Evolutionary conservation across 495 filamentous ascomycete genomes (phyloP), one percentile per base, ranked within the genome.

Genomic region (Sporormia fimetaria): DNA sequence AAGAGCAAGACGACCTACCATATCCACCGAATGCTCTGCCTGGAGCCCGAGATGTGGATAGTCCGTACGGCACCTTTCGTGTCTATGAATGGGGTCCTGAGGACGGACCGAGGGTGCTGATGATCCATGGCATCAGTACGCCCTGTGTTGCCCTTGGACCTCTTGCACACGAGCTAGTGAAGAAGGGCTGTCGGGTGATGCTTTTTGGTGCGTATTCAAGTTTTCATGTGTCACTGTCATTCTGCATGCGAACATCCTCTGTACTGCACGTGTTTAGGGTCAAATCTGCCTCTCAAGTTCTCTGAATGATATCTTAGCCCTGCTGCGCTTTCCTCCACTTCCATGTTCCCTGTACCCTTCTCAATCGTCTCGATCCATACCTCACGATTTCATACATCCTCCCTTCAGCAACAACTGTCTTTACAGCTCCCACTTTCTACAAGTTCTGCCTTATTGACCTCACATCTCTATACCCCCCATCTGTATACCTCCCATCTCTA

Each of bases 71-170:
- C 15, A 75, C 69, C 18, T 78, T 86, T 18, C 66, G 83, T 25
- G 80, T 87, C 9, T 93, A 94, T 56, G 88, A 96, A 68, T 94
- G 77, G 67, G 88, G 88, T 6, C 85, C 85, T n/a, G 72, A 78
- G 40, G 58, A 74, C 35, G 87, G 87, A 3, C 63, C 69, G 15
- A 94, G 86, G 55, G 80, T 93, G 1, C 52, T 94, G 24, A 63
- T 94, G 16, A 62, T 94, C 15, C 87, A 93, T 56, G 88, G 88
- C 20, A 92, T 93, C 53, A 80, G 74, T 35, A 96, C 82, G 1
- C 82, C 88, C 2, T 81, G 80, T 58, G 69, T 82, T 49, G 72
- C 83, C 3, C 65, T 92, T 2, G 71, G 74, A 26, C 67, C 67
- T 25, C 51, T 93, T 24, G 78, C 86, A 25, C 65, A 80, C 56